Evolutionary conservation across 139 green algal species (phyloP).

Genomic region (Mesotaenium endlicherianum): DNA sequence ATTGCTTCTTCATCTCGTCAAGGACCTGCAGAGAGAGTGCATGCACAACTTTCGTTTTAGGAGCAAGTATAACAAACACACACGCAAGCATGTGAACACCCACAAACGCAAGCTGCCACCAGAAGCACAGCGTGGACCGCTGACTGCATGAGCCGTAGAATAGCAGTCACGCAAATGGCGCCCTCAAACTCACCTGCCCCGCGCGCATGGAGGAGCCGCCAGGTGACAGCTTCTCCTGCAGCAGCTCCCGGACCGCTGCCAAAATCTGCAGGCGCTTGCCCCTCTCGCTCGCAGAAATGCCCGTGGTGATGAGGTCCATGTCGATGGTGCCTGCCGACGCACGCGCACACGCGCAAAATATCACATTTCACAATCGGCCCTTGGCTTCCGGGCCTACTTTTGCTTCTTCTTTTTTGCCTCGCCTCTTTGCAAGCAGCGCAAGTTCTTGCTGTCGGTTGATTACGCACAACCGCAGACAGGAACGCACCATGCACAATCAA

Average conservation of each 20-base stretch:
- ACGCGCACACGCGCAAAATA: too few relatives aligned
- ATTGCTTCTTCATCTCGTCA: constrained; percentile 8
- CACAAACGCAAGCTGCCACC: too few relatives aligned
- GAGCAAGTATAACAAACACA: neutral
- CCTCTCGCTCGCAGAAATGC: constrained; percentile 24
- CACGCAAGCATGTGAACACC: too few relatives aligned
- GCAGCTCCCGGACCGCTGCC: neutral
- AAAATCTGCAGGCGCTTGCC: constrained; percentile 6
- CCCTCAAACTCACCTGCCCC: neutral
- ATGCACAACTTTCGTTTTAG: neutral
- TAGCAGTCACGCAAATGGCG: neutral
- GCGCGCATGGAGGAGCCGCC: constrained; percentile 3
- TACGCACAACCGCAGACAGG: too few relatives aligned
- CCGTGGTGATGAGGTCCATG: constrained; percentile 47
- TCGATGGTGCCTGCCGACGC: constrained; percentile 22
- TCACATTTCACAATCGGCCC: too few relatives aligned
- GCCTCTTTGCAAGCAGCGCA: too few relatives aligned
- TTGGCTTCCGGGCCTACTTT: too few relatives aligned
- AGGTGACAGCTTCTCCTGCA: neutral
- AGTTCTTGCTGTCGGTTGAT: too few relatives aligned
- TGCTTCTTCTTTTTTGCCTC: too few relatives aligned
- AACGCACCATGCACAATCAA: too few relatives aligned
- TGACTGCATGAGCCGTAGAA: neutral
- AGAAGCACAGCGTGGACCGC: too few relatives aligned
- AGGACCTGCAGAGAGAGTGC: neutral